phyloP scores from a whole-genome alignment of 140 eudicot genomes.

The Flaveria floridana region DNA sequence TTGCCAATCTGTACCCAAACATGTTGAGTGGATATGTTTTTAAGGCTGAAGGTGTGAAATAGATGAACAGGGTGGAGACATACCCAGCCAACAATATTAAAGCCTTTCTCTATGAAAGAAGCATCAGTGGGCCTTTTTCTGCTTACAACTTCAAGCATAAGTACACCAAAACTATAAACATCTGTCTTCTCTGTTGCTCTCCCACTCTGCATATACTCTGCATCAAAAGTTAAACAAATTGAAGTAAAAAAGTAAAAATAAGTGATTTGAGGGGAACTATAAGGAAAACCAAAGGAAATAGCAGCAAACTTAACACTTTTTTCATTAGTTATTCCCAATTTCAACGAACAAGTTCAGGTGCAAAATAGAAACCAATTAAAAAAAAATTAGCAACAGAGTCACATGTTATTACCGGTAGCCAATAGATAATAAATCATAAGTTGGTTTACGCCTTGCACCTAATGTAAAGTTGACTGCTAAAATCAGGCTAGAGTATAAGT shows the following conservation, averaged over 20 bases:
- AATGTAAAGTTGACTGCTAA: neutral
- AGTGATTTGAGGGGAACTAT: neutral
- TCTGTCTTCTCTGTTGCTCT: conserved; percentile 97
- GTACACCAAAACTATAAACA: conserved; percentile 94
- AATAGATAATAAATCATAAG: neutral
- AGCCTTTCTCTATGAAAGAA: conserved; percentile 92
- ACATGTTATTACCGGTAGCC: neutral
- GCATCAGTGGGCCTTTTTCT: conserved; percentile 97
- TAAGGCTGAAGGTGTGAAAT: conserved; percentile 4
- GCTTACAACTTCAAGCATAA: conserved; percentile 83
- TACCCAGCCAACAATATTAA: conserved; percentile 99
- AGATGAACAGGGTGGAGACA: conserved; percentile 28
- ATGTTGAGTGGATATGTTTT: neutral
- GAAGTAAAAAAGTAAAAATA: neutral
- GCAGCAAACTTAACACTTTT: neutral
- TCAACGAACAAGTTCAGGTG: neutral
- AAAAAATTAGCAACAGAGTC: neutral
- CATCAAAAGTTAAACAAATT: conserved; percentile 15
- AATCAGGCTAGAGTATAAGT: neutral
- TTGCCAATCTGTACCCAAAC: neutral
- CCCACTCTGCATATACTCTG: conserved; percentile 98
- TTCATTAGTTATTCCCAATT: neutral
- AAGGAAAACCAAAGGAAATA: neutral
- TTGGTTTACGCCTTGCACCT: neutral
- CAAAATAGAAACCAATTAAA: neutral